Evolutionary conservation across 441 rosid genomes (phyloP), one percentile per base, ranked within the genome.

Genomic region (Gossypium gossypioides): DNA sequence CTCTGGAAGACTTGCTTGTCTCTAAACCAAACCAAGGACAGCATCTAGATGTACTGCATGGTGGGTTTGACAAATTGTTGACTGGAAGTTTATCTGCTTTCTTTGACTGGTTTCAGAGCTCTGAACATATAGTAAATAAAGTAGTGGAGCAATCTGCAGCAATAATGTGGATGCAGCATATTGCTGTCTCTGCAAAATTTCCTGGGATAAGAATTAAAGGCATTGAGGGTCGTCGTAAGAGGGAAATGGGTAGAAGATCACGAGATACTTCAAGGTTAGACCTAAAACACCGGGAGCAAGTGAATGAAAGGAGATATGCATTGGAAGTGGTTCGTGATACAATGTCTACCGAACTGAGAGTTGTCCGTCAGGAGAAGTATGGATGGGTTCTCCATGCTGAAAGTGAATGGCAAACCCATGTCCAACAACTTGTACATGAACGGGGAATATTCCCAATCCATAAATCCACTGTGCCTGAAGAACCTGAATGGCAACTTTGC

Each of bases 371-470:
- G 84, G 97, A 94, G 78, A 96, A 96, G 84, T 96, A 96, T 79
- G 99, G 99, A 71, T 96, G 99, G 99, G 92, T 96, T 83, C 96
- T 96, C 60, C 99, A 96, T 84, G 99, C 99, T 71, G 99, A 94
- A 84, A 96, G 99, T 58, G 97, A 89, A 86, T 96, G 99, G 99
- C 97, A 96, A 79, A 95, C 88, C 42, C 97, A 92, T 82, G 93
- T 96, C 65, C 99, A 91, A 82, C 98, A 96, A 81, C 97, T 96
- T 83, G 95, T 96, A 51, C 99, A 96, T 76, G 99, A 94, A 80
- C 89, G 98, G 15, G 99, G 99, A 70, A 89, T 94, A 81, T 88
- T 96, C 76, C 98, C 99, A 29, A 80, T 94, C 86, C 85, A 78
- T 66, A 92, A 80, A 80, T 78, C 91, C 68, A 62, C 81, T 72